Evolutionary conservation across 495 filamentous ascomycete genomes (phyloP).

Genomic region (Neurospora terricola): DNA sequence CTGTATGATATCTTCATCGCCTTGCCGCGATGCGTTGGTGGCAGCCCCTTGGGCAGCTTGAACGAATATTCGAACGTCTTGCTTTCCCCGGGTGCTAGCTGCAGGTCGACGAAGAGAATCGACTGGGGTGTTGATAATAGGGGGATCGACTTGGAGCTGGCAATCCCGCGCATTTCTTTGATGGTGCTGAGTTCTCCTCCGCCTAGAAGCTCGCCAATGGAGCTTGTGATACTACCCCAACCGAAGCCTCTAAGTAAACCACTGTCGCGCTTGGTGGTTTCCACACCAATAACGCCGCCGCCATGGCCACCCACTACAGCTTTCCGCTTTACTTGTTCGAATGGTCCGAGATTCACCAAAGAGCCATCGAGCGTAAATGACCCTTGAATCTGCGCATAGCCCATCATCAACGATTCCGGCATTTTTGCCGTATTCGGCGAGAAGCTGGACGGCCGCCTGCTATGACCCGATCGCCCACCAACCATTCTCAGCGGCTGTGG

Average conservation of each 20-base stretch:
- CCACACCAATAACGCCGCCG: slow-evolving; percentile 71
- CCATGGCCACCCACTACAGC: slow-evolving; percentile 82
- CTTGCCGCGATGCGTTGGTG: slow-evolving; percentile 83
- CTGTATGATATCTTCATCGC: slow-evolving; percentile 92
- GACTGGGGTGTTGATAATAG: slow-evolving; percentile 93
- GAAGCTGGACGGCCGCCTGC: slow-evolving; percentile 52
- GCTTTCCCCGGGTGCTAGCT: slow-evolving; percentile 80
- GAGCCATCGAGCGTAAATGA: slow-evolving; percentile 89
- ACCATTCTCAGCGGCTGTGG: slow-evolving; percentile 40
- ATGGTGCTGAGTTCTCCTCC: slow-evolving; percentile 82
- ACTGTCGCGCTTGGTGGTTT: slow-evolving; percentile 63
- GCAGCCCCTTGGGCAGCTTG: slow-evolving; percentile 72
- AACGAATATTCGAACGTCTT: slow-evolving; percentile 79
- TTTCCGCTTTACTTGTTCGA: slow-evolving; percentile 92
- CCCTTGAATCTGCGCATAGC: slow-evolving; percentile 89
- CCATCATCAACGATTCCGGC: slow-evolving; percentile 88
- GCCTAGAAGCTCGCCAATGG: slow-evolving; percentile 75
- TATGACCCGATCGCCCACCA: slow-evolving; percentile 45
- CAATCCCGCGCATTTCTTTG: slow-evolving; percentile 82
- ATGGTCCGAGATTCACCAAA: slow-evolving; percentile 75
- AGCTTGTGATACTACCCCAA: slow-evolving; percentile 83
- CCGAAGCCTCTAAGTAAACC: slow-evolving; percentile 77
- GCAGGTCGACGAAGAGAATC: slow-evolving; percentile 88
- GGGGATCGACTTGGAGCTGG: slow-evolving; percentile 70
- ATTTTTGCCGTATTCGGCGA: slow-evolving; percentile 34